phyloP scores from a whole-genome alignment of 2,329 filamentous ascomycete species.

The Ophiostoma sp. region DNA sequence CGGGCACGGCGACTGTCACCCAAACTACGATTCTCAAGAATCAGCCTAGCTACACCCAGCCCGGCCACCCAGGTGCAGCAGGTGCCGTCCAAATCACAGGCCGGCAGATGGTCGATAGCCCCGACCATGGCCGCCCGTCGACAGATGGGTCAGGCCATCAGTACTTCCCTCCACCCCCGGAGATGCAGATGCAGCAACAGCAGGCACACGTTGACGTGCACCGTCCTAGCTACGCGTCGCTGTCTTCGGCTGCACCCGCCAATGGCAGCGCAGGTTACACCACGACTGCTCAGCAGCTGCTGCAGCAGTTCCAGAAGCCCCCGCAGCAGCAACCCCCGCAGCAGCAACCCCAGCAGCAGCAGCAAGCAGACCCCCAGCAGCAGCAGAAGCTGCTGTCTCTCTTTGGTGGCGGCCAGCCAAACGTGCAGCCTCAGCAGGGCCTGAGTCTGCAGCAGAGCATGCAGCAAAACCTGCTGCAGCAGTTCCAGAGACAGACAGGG shows the following conservation, averaged over 20 bases:
- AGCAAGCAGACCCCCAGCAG: background rate
- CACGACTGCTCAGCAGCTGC: background rate
- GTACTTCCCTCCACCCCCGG: conserved; percentile 4
- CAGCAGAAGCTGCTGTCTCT: conserved; percentile 52
- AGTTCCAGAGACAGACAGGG: conserved; percentile 25
- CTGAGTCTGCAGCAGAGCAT: background rate
- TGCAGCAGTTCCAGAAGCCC: conserved; percentile 5
- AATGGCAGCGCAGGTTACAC: background rate
- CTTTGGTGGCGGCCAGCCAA: conserved; percentile 44
- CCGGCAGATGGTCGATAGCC: conserved; percentile 14
- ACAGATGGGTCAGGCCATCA: conserved; percentile 11
- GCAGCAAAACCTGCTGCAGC: conserved; percentile 18
- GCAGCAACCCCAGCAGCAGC: conserved; percentile 6
- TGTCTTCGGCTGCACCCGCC: background rate
- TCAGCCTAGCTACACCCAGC: conserved; percentile 14
- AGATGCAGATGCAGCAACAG: conserved; percentile 11
- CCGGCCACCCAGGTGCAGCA: conserved; percentile 7
- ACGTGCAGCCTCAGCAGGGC: background rate
- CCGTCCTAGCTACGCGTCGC: conserved; percentile 23
- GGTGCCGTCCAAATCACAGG: background rate
- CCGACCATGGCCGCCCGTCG: conserved; percentile 19
- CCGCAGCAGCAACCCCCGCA: background rate
- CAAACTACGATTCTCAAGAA: background rate
- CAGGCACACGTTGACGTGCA: background rate
- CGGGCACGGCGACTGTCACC: conserved; percentile 8